Conservation (phyloP, 2,329 filamentous ascomycete species). For the Fusarium duplospermum region DNA sequence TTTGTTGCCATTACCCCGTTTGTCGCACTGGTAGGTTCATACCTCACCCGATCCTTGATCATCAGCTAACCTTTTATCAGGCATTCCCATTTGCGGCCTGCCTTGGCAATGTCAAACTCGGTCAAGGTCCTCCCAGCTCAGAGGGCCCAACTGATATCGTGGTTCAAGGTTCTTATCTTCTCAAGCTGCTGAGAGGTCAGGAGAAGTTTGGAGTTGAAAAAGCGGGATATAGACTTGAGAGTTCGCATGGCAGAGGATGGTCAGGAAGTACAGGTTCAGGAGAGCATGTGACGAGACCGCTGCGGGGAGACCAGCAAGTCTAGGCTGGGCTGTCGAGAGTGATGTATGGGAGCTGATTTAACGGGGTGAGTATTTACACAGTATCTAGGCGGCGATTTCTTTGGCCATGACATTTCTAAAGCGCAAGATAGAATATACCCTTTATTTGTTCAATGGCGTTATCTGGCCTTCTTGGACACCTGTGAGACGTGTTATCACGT, state of each 20-base stretch:
- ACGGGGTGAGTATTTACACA: neutral
- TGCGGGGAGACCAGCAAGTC: conserved; percentile 14
- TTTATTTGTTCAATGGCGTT: neutral
- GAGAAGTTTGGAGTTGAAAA: conserved; percentile 26
- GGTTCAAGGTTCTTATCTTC: conserved; percentile 46
- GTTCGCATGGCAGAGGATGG: conserved; percentile 8
- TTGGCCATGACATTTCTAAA: neutral
- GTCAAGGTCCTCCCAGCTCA: conserved; percentile 38
- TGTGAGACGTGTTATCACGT: neutral
- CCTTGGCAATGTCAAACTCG: conserved; percentile 49
- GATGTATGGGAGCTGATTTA: neutral
- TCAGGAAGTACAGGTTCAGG: conserved; percentile 11
- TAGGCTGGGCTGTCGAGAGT: neutral
- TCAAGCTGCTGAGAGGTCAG: conserved; percentile 39
- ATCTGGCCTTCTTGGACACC: neutral
- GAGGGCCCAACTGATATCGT: conserved; percentile 45
- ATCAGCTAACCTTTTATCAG: conserved; percentile 28
- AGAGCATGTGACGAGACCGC: conserved; percentile 1
- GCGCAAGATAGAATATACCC: conserved; percentile 11
- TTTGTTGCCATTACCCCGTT: conserved; percentile 72
- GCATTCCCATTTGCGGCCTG: conserved; percentile 43
- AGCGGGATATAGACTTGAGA: conserved; percentile 30
- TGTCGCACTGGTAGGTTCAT: conserved; percentile 55
- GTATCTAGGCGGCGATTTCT: neutral
- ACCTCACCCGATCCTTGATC: neutral